Percentiles rank a stretch among this genome's conserved stretches.
Conservation (phyloP, 2,329 filamentous ascomycete species). For the Fragosphaeria purpurea region DNA sequence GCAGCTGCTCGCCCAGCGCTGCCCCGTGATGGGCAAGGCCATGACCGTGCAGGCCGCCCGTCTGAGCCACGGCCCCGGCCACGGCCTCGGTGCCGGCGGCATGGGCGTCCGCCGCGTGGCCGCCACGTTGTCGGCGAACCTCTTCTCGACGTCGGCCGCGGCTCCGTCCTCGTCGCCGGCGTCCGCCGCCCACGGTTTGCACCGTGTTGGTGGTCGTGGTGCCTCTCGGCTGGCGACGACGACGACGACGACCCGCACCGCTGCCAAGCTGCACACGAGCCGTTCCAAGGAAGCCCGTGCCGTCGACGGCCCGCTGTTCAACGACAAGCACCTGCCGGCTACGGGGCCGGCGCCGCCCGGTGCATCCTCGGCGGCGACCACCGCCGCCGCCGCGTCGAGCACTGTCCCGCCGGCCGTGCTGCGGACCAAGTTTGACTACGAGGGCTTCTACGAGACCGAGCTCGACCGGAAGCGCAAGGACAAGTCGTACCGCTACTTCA, state of each 20-base stretch:
- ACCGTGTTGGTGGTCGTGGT: constrained; percentile 32
- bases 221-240: constrained; percentile 33
- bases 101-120: constrained; percentile 11
- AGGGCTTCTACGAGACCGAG: constrained; percentile 77
- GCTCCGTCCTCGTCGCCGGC: neutral
- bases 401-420: constrained; percentile 13
- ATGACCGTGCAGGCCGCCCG: constrained; percentile 72
- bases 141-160: constrained; percentile 8
- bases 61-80: constrained; percentile 26
- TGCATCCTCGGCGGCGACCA: constrained; percentile 9
- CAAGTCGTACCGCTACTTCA: constrained; percentile 99
- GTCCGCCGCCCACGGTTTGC: neutral
- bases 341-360: constrained; percentile 13
- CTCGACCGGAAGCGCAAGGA: constrained; percentile 99
- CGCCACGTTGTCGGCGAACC: constrained; percentile 10
- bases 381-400: constrained; percentile 6
- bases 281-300: constrained; percentile 66
- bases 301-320: constrained; percentile 50
- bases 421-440: constrained; percentile 71
- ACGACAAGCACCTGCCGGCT: constrained; percentile 34
- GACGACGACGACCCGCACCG: constrained; percentile 20
- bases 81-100: constrained; percentile 9
- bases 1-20: constrained; percentile 86
- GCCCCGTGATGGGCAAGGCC: constrained; percentile 98
- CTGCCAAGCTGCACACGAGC: constrained; percentile 71